These are phyloP conservation scores for Lachnellula subtilissima DNA, from an alignment of 2,329 filamentous ascomycete genomes.

Conservation along the genomic window DNA sequence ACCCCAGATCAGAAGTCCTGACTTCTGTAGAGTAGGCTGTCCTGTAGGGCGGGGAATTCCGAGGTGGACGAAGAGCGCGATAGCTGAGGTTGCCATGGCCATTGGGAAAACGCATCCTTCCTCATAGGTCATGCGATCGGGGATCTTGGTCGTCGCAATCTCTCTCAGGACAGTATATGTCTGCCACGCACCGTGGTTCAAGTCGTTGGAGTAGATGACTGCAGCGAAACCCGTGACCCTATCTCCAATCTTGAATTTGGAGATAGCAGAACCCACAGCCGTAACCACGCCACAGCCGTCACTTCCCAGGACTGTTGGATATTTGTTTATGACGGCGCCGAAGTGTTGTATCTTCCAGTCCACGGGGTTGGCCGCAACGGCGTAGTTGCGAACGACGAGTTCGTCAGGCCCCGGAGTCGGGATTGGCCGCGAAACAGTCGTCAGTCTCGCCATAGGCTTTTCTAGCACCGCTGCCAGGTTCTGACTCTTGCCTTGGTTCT, in stretches of 20 bases:
- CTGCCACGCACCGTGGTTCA: slow-evolving; percentile 36
- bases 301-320: slow-evolving; percentile 35
- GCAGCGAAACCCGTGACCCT: slow-evolving; percentile 39
- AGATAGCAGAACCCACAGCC: slow-evolving; percentile 13
- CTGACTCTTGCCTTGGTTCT: background rate
- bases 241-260: slow-evolving; percentile 25
- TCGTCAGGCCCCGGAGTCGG: slow-evolving; percentile 27
- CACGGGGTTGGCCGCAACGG: slow-evolving; percentile 36
- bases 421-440: slow-evolving; percentile 34
- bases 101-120: slow-evolving; percentile 28
- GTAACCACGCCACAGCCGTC: slow-evolving; percentile 15
- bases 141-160: slow-evolving; percentile 33
- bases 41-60: slow-evolving; percentile 8
- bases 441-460: slow-evolving; percentile 30
- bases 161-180: slow-evolving; percentile 39
- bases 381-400: slow-evolving; percentile 32
- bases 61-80: slow-evolving; percentile 10
- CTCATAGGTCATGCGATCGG: slow-evolving; percentile 23
- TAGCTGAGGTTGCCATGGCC: slow-evolving; percentile 17
- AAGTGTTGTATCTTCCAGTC: slow-evolving; percentile 35
- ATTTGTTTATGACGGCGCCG: slow-evolving; percentile 13
- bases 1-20: slow-evolving; percentile 31
- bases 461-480: slow-evolving; percentile 19
- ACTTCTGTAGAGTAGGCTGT: slow-evolving; percentile 13
- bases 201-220: slow-evolving; percentile 40